Conservation (phyloP, 2,329 filamentous ascomycete genomes). For the Neonectria neomacrospora region DNA sequence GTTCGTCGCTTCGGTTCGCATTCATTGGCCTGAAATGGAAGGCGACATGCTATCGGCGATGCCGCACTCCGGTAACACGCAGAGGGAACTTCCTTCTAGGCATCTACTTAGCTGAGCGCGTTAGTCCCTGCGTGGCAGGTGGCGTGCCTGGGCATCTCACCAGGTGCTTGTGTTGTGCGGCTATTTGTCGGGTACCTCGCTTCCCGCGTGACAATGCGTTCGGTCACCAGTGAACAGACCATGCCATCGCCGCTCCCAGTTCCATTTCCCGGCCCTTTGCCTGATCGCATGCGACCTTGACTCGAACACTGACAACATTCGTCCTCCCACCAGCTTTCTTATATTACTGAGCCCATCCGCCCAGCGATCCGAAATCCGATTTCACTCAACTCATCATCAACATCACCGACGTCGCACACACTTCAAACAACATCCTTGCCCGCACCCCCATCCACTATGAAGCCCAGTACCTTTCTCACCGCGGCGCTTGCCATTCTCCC, state of each 20-base stretch:
- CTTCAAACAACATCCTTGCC: neutral
- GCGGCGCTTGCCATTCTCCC: constrained; percentile 68
- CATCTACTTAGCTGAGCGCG: neutral
- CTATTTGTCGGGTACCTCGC: constrained; percentile 20
- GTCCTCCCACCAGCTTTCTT: neutral
- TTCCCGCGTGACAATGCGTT: constrained; percentile 18
- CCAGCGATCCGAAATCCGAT: neutral
- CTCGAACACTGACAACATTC: neutral
- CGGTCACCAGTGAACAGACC: constrained; percentile 8
- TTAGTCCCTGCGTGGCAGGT: neutral
- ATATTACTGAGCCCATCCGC: neutral
- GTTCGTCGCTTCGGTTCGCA: neutral
- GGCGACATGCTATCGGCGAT: neutral
- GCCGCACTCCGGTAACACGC: neutral
- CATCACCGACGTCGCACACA: constrained; percentile 5
- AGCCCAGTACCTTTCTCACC: constrained; percentile 63
- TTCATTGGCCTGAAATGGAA: neutral
- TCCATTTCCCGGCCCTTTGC: neutral
- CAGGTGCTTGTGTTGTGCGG: constrained; percentile 4
- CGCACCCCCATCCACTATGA: constrained; percentile 65
- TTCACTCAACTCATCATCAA: neutral
- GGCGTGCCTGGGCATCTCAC: neutral
- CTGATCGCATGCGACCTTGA: constrained; percentile 14
- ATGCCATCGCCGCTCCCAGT: constrained; percentile 5
- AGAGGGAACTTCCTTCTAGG: neutral